phyloP scores from a whole-genome alignment of 176 grass and related monocot genomes.

The Oryza coarctata region DNA sequence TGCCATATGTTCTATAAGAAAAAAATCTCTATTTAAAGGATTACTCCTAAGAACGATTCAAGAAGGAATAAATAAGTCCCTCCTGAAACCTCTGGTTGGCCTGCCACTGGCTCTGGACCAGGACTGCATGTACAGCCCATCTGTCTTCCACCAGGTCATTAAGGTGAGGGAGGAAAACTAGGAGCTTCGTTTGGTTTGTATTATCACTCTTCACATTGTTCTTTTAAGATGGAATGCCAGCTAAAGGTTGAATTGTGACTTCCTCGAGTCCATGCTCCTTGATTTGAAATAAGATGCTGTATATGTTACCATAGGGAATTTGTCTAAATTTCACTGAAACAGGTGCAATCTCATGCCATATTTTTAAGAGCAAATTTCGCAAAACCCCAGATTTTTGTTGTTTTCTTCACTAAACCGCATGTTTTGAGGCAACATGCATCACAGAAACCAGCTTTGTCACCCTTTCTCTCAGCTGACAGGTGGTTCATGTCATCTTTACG shows the following conservation, averaged over 20 bases:
- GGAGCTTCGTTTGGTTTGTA: neutral
- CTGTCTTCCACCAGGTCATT: no score
- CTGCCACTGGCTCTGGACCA: neutral
- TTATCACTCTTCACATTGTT: neutral
- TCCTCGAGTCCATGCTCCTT: neutral
- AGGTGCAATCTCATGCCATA: neutral
- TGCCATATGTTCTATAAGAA: neutral
- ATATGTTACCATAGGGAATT: neutral
- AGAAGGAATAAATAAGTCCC: neutral
- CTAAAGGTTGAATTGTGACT: neutral
- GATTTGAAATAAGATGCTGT: neutral
- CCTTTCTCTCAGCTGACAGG: no score
- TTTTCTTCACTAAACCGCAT: no score
- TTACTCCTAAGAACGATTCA: neutral
- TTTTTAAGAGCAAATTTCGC: neutral
- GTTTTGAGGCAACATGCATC: no score
- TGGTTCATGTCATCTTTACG: no score
- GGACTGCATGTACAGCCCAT: no score
- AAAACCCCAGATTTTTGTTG: no score
- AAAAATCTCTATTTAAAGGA: neutral
- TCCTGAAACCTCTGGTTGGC: neutral
- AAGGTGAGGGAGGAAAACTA: neutral
- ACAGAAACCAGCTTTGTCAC: no score
- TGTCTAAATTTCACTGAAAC: neutral
- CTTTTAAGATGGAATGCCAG: slow-evolving; percentile 1